A percentile compares a stretch with the other conserved stretches of the same genome.
These are phyloP conservation scores for Lathyrus sativus DNA, from an alignment of 306 rosid genomes.

Conservation along the genomic window DNA sequence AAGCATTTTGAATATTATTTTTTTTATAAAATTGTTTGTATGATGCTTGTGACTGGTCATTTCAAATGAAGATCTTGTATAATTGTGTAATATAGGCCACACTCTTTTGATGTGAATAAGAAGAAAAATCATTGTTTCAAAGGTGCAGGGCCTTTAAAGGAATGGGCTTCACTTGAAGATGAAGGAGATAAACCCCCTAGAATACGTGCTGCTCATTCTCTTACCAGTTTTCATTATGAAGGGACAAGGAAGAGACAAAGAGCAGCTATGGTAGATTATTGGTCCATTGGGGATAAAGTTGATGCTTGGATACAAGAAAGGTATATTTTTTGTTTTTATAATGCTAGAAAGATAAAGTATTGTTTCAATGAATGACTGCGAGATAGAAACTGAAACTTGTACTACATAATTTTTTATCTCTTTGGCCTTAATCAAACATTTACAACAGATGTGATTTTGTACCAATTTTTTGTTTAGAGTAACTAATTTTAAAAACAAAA, in stretches of 20 bases:
- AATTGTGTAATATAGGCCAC: not conserved
- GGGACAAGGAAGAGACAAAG: constrained; percentile 94
- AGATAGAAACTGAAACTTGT: constrained; percentile 22
- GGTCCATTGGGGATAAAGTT: constrained; percentile 94
- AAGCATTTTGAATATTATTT: constrained; percentile 15
- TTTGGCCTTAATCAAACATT: constrained; percentile 4
- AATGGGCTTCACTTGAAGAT: constrained; percentile 73
- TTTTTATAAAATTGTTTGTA: not conserved
- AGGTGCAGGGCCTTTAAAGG: constrained; percentile 70
- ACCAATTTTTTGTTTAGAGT: not conserved
- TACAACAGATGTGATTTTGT: constrained; percentile 2
- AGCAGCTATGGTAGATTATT: constrained; percentile 65
- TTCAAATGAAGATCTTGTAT: constrained; percentile 5
- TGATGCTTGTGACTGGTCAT: constrained; percentile 12
- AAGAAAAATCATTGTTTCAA: constrained; percentile 2
- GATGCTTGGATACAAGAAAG: constrained; percentile 86
- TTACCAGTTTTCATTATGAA: constrained; percentile 52
- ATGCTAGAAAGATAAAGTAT: not conserved
- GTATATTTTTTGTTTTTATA: constrained; percentile 40
- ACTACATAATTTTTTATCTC: not conserved
- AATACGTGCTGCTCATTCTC: constrained; percentile 70
- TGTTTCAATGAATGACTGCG: not conserved
- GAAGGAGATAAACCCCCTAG: constrained; percentile 69
- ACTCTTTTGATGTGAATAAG: constrained; percentile 18
- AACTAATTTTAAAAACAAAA: not conserved